These are phyloP conservation scores for Clonostachys rhizophaga DNA, from an alignment of 2,329 filamentous ascomycete genomes.

Conservation along the genomic window DNA sequence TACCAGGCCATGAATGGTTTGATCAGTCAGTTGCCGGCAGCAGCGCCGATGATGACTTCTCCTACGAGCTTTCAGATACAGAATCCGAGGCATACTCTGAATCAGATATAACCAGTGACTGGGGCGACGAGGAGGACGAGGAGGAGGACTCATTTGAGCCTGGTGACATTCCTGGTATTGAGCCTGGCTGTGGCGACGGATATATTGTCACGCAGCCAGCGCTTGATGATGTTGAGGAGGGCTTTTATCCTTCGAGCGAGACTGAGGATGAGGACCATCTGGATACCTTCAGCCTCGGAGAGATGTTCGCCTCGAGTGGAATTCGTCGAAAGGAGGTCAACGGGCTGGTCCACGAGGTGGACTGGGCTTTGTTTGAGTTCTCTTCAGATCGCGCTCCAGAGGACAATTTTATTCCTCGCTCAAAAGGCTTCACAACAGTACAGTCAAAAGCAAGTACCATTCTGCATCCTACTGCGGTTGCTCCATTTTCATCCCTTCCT, in stretches of 20 bases:
- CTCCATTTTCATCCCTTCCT: slow-evolving; percentile 57
- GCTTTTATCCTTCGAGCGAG: slow-evolving; percentile 72
- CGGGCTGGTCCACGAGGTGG: slow-evolving; percentile 81
- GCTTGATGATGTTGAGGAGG: slow-evolving; percentile 77
- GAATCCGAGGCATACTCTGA: slow-evolving; percentile 51
- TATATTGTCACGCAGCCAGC: slow-evolving; percentile 89
- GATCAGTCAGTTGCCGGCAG: slow-evolving; percentile 33
- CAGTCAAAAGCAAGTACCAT: slow-evolving; percentile 15
- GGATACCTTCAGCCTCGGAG: slow-evolving; percentile 73
- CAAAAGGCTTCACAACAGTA: slow-evolving; percentile 6
- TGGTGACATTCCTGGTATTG: slow-evolving; percentile 76
- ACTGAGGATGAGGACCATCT: slow-evolving; percentile 78
- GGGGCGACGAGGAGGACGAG: slow-evolving; percentile 40
- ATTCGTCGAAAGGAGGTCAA: slow-evolving; percentile 71
- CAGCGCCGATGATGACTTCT: slow-evolving; percentile 46
- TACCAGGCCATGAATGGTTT: slow-evolving; percentile 33
- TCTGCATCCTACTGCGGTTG: slow-evolving; percentile 53
- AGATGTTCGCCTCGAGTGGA: slow-evolving; percentile 85
- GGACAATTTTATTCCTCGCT: slow-evolving; percentile 62
- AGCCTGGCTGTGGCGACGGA: slow-evolving; percentile 68
- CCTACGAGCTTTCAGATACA: slow-evolving; percentile 58
- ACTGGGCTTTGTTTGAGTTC: slow-evolving; percentile 90
- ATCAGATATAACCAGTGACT: slow-evolving; percentile 48
- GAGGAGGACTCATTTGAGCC: slow-evolving; percentile 54
- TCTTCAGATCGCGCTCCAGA: slow-evolving; percentile 64